A percentile compares a stretch with the other conserved stretches of the same genome.
Evolutionary conservation across 2,329 filamentous ascomycete species (phyloP).

Genomic region (Ceratocystis papillata): DNA sequence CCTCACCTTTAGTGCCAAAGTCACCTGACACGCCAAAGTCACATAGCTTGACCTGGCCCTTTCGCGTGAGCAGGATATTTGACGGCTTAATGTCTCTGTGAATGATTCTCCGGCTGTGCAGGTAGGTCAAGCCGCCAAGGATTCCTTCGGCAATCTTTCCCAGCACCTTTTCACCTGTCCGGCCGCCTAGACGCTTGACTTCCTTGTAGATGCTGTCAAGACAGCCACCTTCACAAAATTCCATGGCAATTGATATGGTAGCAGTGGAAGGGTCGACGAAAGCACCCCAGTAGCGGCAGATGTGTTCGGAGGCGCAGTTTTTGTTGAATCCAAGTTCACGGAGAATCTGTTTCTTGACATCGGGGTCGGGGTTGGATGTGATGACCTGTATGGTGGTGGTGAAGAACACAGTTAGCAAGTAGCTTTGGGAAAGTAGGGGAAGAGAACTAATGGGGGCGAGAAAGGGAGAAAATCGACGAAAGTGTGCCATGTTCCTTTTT

Average conservation of each 20-base stretch:
- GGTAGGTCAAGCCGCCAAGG: slow-evolving; percentile 82
- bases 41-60: slow-evolving; percentile 91
- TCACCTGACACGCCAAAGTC: slow-evolving; percentile 97
- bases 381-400: slow-evolving; percentile 56
- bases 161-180: slow-evolving; percentile 92
- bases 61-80: slow-evolving; percentile 86
- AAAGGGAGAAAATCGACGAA: not conserved
- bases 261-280: slow-evolving; percentile 94
- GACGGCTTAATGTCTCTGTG: slow-evolving; percentile 98
- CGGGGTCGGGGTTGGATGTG: slow-evolving; percentile 92
- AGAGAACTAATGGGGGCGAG: not conserved
- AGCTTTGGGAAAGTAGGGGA: not conserved
- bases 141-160: slow-evolving; percentile 96
- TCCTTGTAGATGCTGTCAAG: slow-evolving; percentile 96
- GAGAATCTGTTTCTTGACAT: slow-evolving; percentile 96
- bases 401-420: not conserved
- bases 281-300: slow-evolving; percentile 93
- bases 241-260: slow-evolving; percentile 97
- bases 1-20: slow-evolving; percentile 96
- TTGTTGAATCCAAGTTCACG: slow-evolving; percentile 97
- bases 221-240: slow-evolving; percentile 94
- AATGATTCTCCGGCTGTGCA: slow-evolving; percentile 93
- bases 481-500: not conserved
- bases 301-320: slow-evolving; percentile 88
- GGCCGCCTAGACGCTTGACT: slow-evolving; percentile 86